A percentile compares a stretch with the other conserved stretches of the same genome.
These are phyloP conservation scores for Lichtheimia hyalospora DNA, from an alignment of 371 early-diverging fungal species.

Conservation along the genomic window DNA sequence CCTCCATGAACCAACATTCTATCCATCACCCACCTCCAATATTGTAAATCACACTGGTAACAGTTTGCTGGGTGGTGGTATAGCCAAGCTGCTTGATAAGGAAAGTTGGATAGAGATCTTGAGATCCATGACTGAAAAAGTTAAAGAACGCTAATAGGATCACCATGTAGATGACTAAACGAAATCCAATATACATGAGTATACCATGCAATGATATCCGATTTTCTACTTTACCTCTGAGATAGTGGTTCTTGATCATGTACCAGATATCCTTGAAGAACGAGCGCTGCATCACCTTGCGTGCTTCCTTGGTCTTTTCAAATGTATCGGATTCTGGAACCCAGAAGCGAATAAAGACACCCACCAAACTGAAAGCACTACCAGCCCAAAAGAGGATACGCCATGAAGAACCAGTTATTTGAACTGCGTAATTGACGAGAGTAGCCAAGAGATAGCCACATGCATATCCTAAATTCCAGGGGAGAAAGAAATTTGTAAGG, in stretches of 20 bases:
- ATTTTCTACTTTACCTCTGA: conserved; percentile 25
- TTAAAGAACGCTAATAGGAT: conserved; percentile 64
- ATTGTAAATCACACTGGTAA: conserved; percentile 62
- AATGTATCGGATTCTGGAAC: conserved; percentile 67
- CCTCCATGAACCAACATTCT: too few relatives aligned
- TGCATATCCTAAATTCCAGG: conserved; percentile 47
- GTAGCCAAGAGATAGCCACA: conserved; percentile 67
- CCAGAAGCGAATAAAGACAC: conserved; percentile 58
- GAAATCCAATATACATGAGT: conserved; percentile 32
- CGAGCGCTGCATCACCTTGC: conserved; percentile 30
- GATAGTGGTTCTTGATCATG: conserved; percentile 53
- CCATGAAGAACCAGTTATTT: conserved; percentile 55
- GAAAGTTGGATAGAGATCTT: conserved; percentile 75
- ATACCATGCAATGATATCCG: too few relatives aligned
- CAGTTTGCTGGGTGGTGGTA: conserved; percentile 49
- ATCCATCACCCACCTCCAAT: conserved; percentile 52
- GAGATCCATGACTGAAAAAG: conserved; percentile 70
- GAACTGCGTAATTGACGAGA: conserved; percentile 56
- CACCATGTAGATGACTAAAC: conserved; percentile 59
- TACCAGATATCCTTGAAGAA: conserved; percentile 40
- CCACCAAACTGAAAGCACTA: conserved; percentile 60
- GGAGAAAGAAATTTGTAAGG: too few relatives aligned
- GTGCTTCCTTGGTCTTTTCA: conserved; percentile 40
- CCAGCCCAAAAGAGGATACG: conserved; percentile 73
- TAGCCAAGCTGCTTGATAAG: conserved; percentile 59